phyloP scores from a whole-genome alignment of 2,329 filamentous ascomycete genomes.

The Pseudopyricularia cyperi region DNA sequence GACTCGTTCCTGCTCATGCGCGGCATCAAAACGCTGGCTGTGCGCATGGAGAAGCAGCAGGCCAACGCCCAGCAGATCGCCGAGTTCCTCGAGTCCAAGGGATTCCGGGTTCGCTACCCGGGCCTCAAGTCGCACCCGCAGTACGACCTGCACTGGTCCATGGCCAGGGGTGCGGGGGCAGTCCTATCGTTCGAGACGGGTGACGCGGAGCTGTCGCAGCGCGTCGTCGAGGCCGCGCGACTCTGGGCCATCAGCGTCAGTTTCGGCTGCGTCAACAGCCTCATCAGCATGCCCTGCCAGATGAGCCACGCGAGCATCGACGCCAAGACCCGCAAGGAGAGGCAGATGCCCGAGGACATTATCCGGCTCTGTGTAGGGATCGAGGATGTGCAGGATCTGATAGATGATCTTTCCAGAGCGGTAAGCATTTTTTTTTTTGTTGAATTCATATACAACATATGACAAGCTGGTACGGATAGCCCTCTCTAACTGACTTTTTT shows the following conservation, averaged over 20 bases:
- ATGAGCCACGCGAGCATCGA: slow-evolving; percentile 99
- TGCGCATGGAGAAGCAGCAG: slow-evolving; percentile 98
- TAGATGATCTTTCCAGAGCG: slow-evolving; percentile 83
- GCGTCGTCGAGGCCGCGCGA: slow-evolving; percentile 85
- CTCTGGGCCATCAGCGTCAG: slow-evolving; percentile 94
- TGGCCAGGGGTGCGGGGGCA: slow-evolving; percentile 86
- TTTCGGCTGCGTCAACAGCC: slow-evolving; percentile 94
- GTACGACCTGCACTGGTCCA: slow-evolving; percentile 90
- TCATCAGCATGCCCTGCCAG: slow-evolving; percentile 98
- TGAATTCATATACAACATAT: background rate
- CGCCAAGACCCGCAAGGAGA: slow-evolving; percentile 77
- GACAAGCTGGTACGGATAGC: background rate
- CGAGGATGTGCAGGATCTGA: slow-evolving; percentile 80
- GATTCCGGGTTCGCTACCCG: slow-evolving; percentile 91
- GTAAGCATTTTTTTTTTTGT: slow-evolving; percentile 41
- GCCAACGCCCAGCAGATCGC: slow-evolving; percentile 83
- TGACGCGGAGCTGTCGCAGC: slow-evolving; percentile 67
- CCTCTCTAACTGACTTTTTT: background rate
- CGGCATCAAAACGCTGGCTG: slow-evolving; percentile 89
- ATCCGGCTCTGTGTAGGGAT: slow-evolving; percentile 94
- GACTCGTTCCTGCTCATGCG: slow-evolving; percentile 93
- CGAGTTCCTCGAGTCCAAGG: slow-evolving; percentile 77
- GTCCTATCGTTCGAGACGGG: slow-evolving; percentile 96
- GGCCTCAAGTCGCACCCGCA: slow-evolving; percentile 91
- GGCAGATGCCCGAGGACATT: slow-evolving; percentile 91